Base-by-base conservation (phyloP, 768 basidiomycete species). In the Aureoboletus auriporus region DNA sequence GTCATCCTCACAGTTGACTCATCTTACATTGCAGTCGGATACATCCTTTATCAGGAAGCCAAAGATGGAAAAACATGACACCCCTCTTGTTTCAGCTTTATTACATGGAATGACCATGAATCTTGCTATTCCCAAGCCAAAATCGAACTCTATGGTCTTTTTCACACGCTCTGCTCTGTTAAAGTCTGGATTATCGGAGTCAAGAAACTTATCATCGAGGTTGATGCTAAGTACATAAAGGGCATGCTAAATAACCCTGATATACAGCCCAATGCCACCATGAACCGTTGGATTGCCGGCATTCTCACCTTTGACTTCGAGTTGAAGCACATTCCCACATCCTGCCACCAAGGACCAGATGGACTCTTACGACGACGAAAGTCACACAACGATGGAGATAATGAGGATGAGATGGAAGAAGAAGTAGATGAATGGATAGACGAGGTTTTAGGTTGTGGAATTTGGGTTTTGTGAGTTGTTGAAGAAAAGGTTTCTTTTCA, bases 71-170 rank as follows among this genome's bases (percentile, higher is more conserved):
- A 51, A 1, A 39, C 46, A 5, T 49, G 59, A 0, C 53, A 56
- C 6, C 73, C 65, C 29, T 57, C 62, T 0, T 52, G 59, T 0
- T 78, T 74, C 44, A 63, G 72, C 0, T 76, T 69, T 0, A 70
- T 77, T 5, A 53, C 66, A 0, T 58, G 70, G 49, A 71, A 72
- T 44, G 62, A 51, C 6, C 6, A 2, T 0, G 42, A 54, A 12
- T 58, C 8, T 1, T 33, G 29, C 4, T 53, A 51, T 13, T 55
- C 53, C 9, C 59, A 64, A 20, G 30, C 56, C 0, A 68, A 69
- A 43, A 26, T 66, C 4, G 61, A 68, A 28, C 44, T 70, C 0
- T 69, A 63, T 51, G 58, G 69, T 0, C 36, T 70, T 0, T 66
- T 60, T 34, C 50, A 52, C 0, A 55, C 61, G 0, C 55, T 71